phyloP scores from a whole-genome alignment of 257 asterid species.

The Gentiana macrophylla region DNA sequence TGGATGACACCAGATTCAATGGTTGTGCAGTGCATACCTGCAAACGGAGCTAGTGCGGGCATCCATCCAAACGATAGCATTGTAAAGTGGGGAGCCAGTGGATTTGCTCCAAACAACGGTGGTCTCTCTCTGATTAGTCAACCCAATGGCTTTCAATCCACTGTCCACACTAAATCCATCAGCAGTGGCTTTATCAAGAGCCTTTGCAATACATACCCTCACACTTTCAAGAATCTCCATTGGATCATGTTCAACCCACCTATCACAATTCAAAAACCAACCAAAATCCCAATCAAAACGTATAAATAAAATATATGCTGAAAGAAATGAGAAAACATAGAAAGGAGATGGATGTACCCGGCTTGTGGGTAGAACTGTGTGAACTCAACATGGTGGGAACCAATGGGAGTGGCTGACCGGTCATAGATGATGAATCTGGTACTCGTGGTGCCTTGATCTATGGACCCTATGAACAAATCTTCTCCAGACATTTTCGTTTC shows the following conservation, averaged over 20 bases:
- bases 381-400: slow-evolving; percentile 88
- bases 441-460: slow-evolving; percentile 98
- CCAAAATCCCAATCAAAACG: neutral
- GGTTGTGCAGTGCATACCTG: slow-evolving; percentile 97
- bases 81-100: slow-evolving; percentile 77
- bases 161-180: slow-evolving; percentile 63
- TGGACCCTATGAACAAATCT: slow-evolving; percentile 60
- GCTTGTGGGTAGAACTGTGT: slow-evolving; percentile 83
- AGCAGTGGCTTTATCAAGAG: slow-evolving; percentile 87
- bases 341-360: slow-evolving; percentile 37
- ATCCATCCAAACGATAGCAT: slow-evolving; percentile 99
- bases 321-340: neutral
- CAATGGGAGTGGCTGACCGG: slow-evolving; percentile 44
- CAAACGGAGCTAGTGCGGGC: slow-evolving; percentile 79
- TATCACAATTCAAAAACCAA: slow-evolving; percentile 11
- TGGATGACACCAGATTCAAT: slow-evolving; percentile 22
- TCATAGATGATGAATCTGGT: slow-evolving; percentile 88
- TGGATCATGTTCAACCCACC: slow-evolving; percentile 99
- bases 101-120: slow-evolving; percentile 97
- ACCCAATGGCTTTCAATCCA: slow-evolving; percentile 87
- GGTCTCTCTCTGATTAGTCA: slow-evolving; percentile 97
- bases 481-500: slow-evolving; percentile 19
- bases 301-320: neutral
- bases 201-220: slow-evolving; percentile 61
- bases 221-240: slow-evolving; percentile 88